phyloP scores from a whole-genome alignment of 257 asterid species.

The Orobanche coerulescens region DNA sequence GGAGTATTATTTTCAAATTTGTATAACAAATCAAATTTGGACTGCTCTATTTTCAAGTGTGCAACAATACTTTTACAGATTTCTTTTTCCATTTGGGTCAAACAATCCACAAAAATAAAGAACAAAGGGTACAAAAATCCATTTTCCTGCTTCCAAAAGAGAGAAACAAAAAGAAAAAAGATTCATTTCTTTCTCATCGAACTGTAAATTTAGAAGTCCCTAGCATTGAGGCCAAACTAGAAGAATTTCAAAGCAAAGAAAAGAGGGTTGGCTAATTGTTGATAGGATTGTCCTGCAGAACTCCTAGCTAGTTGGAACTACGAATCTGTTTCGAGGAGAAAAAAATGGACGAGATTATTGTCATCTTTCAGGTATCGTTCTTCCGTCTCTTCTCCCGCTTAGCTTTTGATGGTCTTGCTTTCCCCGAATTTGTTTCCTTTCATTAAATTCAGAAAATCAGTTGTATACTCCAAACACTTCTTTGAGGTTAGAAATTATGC shows the following conservation, averaged over 20 bases:
- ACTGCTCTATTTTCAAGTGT: no score
- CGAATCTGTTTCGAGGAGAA: not conserved
- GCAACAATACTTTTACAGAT: not conserved
- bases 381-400: constrained; percentile 40
- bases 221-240: constrained; percentile 16
- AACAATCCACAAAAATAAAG: not conserved
- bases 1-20: not conserved
- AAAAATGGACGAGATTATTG: constrained; percentile 6
- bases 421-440: constrained; percentile 29
- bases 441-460: constrained; percentile 18
- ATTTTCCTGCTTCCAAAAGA: no score
- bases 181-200: constrained; percentile 12
- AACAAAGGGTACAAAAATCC: not conserved
- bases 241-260: not conserved
- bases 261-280: constrained; percentile 10
- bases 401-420: constrained; percentile 21
- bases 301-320: constrained; percentile 16
- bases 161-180: no score
- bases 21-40: not conserved
- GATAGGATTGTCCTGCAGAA: not conserved
- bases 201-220: not conserved
- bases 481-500: not conserved
- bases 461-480: not conserved
- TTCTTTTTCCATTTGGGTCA: not conserved
- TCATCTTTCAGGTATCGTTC: constrained; percentile 30